Evolutionary conservation across 2,329 filamentous ascomycete genomes (phyloP), one percentile per base, ranked within the genome.

Genomic region (Aspergillus brasiliensis): DNA sequence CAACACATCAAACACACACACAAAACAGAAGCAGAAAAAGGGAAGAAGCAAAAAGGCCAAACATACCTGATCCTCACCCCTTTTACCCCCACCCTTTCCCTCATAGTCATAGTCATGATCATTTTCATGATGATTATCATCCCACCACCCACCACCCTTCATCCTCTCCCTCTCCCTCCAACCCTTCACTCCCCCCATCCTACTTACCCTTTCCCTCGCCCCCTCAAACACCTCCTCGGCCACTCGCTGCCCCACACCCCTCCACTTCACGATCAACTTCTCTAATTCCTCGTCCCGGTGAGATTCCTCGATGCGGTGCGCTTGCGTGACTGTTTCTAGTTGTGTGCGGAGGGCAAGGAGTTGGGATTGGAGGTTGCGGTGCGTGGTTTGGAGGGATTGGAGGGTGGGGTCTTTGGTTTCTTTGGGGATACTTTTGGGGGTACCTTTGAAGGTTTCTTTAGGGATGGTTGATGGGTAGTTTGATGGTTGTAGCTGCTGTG

Each of bases 191-290:
- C 87, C 87, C 19, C 88, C 87, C 83, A 88, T 88, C 65, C 83
- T 77, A 67, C 85, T 80, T 37, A 90, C 81, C 56, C 85, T 77
- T 71, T 88, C 86, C 62, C 82, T 82, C 21, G 88, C 85, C 19
- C 79, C 76, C 23, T 76, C 80, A 71, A 89, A 91, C 10, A 91
- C 75, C 67, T 90, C 87, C 65, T 91, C 89, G 1, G 89, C 89
- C 6, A 87, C 88, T 52, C 81, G 76, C 62, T 87, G 81, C 60
- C 84, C 85, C 17, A 86, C 84, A 0, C 69, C 73, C 49, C 80
- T 84, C 89, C 89, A 92, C 71, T 84, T 88, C 3, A 71, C 71
- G 44, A 85, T 82, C 64, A 91, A 68, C 0, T 70, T 74, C 44
- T 82, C 75, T 23, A 91, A 77, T 59, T 90, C 85, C 1, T 75